Base-by-base conservation (phyloP, 1,284 basidiomycete genomes). In the Pascua sp. region DNA sequence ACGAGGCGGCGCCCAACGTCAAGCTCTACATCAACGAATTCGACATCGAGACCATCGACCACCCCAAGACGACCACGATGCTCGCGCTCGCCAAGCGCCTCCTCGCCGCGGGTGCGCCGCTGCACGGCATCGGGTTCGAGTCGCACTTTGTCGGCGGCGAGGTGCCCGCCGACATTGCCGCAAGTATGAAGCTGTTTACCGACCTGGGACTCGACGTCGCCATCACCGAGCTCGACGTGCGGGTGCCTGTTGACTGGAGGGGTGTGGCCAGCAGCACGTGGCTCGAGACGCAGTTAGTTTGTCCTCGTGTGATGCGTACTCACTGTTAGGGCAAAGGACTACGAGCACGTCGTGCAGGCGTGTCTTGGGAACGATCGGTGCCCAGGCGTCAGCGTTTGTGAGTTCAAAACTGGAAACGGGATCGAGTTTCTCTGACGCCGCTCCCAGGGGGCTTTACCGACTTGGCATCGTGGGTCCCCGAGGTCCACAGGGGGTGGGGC, bases 11-110 rank as follows among this genome's bases (percentile, higher is more conserved):
- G 5, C 70, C 70, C 37, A 60, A 69, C n/a, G 61, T 72, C 64
- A 72, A 70, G 55, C 62, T 70, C 17, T 69, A 66, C 54, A 67
- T 70, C 59, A 70, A 70, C 63, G 69, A 70, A 49, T 69, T 70
- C 67, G 69, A 72, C 62, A 68, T 72, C 49, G 70, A 72, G 42
- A 49, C 57, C 8, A 60, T 68, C 50, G 67, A 66, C 55, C 62
- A 64, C 60, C 12, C 46, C 12, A 72, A 72, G 58, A 67, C 68
- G 8, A 49, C 47, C 8, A 61, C 67, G 0, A 50, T 65, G 15
- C 60, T 57, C n/a, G 43, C 24, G 10, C 54, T 70, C 40, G 67
- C 64, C 11, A 55, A 62, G 39, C 56, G 56, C 4, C 55, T 72
- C 32, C 57, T 65, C 11, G 61, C 42, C 42, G 47, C 64, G 12